Percentiles rank a stretch among this genome's conserved stretches.
These are phyloP conservation scores for Pleurotus giganteus DNA, from an alignment of 768 basidiomycete genomes.

Conservation along the genomic window DNA sequence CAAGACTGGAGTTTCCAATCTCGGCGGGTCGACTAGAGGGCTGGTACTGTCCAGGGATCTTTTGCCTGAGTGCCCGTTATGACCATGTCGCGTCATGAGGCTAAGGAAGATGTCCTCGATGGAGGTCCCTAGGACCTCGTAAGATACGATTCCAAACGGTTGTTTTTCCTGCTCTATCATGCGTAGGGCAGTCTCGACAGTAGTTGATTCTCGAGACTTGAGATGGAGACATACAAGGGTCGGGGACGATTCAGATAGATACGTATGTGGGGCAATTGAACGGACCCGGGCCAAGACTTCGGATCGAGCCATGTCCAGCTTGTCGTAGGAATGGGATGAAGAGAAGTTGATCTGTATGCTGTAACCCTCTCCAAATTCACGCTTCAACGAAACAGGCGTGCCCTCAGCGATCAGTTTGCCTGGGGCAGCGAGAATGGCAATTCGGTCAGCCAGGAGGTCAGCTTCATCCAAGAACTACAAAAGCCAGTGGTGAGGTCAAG, in stretches of 20 bases:
- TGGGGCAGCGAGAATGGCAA: constrained; percentile 72
- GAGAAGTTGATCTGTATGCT: constrained; percentile 54
- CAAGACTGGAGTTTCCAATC: constrained; percentile 24
- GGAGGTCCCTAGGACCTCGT: constrained; percentile 69
- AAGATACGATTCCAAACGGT: constrained; percentile 42
- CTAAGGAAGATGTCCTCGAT: constrained; percentile 83
- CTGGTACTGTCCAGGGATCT: constrained; percentile 11
- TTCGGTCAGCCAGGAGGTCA: constrained; percentile 72
- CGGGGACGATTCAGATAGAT: constrained; percentile 40
- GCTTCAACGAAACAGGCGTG: constrained; percentile 73
- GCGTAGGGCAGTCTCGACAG: constrained; percentile 55
- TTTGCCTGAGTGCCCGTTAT: constrained; percentile 14
- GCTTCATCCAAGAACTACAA: constrained; percentile 74
- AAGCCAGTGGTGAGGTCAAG: background rate
- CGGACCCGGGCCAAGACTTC: constrained; percentile 43
- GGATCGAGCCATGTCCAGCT: constrained; percentile 22
- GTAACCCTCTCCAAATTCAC: constrained; percentile 70
- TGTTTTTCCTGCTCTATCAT: constrained; percentile 46
- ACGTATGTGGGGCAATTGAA: constrained; percentile 41
- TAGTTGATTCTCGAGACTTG: constrained; percentile 52
- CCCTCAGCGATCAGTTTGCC: constrained; percentile 74
- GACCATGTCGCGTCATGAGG: constrained; percentile 53
- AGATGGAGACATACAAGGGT: constrained; percentile 53
- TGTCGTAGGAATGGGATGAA: constrained; percentile 20
- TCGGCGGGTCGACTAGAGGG: constrained; percentile 14